Conservation (phyloP, 495 filamentous ascomycete species). For the Aspergillus ellipticus region DNA sequence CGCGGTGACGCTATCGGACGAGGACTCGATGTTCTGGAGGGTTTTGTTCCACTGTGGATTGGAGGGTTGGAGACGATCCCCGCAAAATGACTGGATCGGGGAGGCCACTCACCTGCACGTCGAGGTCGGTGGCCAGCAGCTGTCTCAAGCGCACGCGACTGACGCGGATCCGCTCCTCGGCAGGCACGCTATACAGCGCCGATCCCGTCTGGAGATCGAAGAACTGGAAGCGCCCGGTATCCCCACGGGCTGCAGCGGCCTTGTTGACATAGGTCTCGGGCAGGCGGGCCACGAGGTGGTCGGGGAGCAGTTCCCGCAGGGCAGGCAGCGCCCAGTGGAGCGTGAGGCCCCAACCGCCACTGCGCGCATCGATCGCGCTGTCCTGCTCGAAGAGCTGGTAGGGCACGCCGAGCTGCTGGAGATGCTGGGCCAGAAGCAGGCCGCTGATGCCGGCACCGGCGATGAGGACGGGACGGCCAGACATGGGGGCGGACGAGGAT, state of each 20-base stretch:
- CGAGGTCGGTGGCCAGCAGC: constrained; percentile 45
- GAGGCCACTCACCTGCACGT: constrained; percentile 33
- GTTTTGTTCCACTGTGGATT: constrained; percentile 43
- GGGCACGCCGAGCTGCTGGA: constrained; percentile 41
- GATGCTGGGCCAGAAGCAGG: constrained; percentile 55
- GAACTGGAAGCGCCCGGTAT: constrained; percentile 52
- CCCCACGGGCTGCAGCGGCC: constrained; percentile 35
- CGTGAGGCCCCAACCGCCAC: constrained; percentile 56
- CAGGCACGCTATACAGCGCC: constrained; percentile 44
- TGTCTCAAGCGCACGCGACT: constrained; percentile 44
- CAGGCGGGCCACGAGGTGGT: constrained; percentile 41
- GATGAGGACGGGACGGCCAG: constrained; percentile 43
- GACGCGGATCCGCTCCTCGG: constrained; percentile 46
- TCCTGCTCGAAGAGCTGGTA: constrained; percentile 57
- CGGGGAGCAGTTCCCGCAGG: constrained; percentile 47
- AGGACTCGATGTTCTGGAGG: constrained; percentile 33
- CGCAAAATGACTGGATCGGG: too few relatives aligned
- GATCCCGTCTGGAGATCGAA: constrained; percentile 49
- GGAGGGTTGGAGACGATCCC: neutral
- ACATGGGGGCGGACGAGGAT: constrained; percentile 11
- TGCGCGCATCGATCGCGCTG: constrained; percentile 34
- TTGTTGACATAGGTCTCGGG: constrained; percentile 50
- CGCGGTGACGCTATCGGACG: constrained; percentile 33
- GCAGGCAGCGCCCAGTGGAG: constrained; percentile 55
- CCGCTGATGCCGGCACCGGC: constrained; percentile 59